phyloP scores from a whole-genome alignment of 257 asterid genomes.

The Jaltomata sinuosa region DNA sequence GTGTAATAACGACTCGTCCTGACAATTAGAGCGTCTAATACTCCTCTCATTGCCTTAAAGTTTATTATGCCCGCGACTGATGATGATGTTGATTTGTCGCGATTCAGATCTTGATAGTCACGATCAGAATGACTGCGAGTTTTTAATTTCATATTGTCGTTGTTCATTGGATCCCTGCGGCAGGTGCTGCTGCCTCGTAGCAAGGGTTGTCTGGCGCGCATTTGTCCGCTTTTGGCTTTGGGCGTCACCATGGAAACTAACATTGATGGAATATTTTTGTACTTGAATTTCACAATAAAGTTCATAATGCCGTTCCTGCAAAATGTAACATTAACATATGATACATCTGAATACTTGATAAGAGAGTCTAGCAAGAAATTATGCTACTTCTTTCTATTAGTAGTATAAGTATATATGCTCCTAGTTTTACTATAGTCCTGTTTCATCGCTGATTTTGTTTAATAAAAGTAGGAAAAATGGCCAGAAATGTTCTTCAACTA shows the following conservation, averaged over 20 bases:
- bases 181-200: not conserved
- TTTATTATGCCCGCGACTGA: not conserved
- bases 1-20: not conserved
- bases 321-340: not conserved
- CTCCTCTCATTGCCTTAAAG: not conserved
- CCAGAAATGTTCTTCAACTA: too few relatives aligned
- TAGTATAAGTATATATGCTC: too few relatives aligned
- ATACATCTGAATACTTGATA: not conserved
- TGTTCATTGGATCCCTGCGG: not conserved
- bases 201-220: not conserved
- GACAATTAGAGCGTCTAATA: not conserved
- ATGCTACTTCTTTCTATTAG: too few relatives aligned
- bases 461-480: not conserved
- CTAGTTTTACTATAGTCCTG: too few relatives aligned
- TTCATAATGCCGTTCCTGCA: not conserved
- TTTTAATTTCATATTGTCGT: not conserved
- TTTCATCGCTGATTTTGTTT: too few relatives aligned
- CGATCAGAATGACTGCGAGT: not conserved
- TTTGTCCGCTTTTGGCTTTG: not conserved
- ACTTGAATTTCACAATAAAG: not conserved
- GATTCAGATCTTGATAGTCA: not conserved
- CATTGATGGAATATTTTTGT: not conserved
- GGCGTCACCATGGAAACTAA: not conserved
- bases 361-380: too few relatives aligned
- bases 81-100: not conserved